Conservation (phyloP, 345 rosid species). For the Aquilaria sinensis region DNA sequence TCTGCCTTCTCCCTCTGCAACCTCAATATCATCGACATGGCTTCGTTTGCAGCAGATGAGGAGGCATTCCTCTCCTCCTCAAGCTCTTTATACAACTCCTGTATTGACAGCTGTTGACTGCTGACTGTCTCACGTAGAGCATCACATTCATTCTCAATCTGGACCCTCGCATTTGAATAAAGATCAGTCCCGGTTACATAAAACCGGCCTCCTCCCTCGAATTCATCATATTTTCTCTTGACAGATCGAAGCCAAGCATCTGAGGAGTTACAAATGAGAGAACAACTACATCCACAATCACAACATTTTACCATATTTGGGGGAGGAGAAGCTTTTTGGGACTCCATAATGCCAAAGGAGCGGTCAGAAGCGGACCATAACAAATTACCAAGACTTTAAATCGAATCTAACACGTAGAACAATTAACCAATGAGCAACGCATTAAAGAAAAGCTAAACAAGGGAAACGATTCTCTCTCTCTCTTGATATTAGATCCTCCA, state of each 20-base stretch:
- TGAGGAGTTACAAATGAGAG: conserved; percentile 21
- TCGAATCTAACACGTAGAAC: conserved; percentile 3
- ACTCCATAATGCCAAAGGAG: conserved; percentile 42
- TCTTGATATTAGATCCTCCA: not conserved
- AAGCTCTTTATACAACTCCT: conserved; percentile 53
- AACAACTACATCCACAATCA: conserved; percentile 62
- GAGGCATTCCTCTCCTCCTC: conserved; percentile 90
- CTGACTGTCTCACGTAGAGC: conserved; percentile 61
- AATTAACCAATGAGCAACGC: not conserved
- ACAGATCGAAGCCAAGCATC: conserved; percentile 58
- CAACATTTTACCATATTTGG: conserved; percentile 40
- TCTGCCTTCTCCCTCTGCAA: conserved; percentile 94
- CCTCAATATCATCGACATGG: conserved; percentile 92
- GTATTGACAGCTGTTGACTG: conserved; percentile 50
- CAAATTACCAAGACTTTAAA: too few species aligned
- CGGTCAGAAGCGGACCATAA: not conserved
- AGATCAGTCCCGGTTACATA: conserved; percentile 38
- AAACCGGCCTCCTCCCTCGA: conserved; percentile 35
- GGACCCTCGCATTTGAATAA: conserved; percentile 44
- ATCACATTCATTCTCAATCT: conserved; percentile 62
- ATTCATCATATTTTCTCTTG: conserved; percentile 62
- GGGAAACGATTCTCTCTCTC: not conserved
- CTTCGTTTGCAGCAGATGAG: conserved; percentile 79
- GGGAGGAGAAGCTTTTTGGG: conserved; percentile 26
- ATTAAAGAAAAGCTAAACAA: not conserved